Base-by-base conservation (phyloP, 176 grass and related monocot species). In the Rhynchospora pubera region DNA sequence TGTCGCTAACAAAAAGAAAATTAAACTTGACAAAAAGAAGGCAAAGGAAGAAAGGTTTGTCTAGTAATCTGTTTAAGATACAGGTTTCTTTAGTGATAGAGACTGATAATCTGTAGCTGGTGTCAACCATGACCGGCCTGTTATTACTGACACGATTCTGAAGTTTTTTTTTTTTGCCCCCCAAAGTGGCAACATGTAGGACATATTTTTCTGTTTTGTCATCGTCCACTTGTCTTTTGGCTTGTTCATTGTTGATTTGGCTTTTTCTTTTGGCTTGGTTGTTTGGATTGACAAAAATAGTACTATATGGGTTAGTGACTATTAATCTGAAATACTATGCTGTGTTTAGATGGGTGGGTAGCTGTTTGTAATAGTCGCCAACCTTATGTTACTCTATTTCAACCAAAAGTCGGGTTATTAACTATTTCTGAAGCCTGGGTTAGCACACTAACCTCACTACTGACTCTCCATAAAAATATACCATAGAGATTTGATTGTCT, bases 1-100 rank as follows among this genome's bases (percentile, higher is more conserved):
- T 83, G 32, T 45, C 34, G 57, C 62, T 87, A 59, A 10, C 65
- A 94, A 90, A 90, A 93, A 89, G 87, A 87, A 62, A 30, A 89
- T 91, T 59, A 94, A 83, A 59, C 82, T 76, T 48, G 83, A 78
- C 50, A 94, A 93, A 82, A 90, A 93, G 85, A 92, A 93, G 79
- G 85, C 89, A 5, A 93, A 83, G 72, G 91, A 98, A 50, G 88
- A 93, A 86, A 98, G 91, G 92, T 91, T 83, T 85, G 77, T 57
- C 57, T 6, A 86, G 46, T 81, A 83, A 71, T 84, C 1, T 52
- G 50, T 21, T 76, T 53, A 13, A 55, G 72, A 53, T 30, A 2
- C 72, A 76, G 23, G 22, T 76, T 53, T 13, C 6, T 76, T 46
- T 75, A 15, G 14, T 28, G 63, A 16, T 64, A 18, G 30, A 76